Evolutionary conservation across 345 rosid species (phyloP), one percentile per base, ranked within the genome.

Genomic region (Aquilaria sinensis): DNA sequence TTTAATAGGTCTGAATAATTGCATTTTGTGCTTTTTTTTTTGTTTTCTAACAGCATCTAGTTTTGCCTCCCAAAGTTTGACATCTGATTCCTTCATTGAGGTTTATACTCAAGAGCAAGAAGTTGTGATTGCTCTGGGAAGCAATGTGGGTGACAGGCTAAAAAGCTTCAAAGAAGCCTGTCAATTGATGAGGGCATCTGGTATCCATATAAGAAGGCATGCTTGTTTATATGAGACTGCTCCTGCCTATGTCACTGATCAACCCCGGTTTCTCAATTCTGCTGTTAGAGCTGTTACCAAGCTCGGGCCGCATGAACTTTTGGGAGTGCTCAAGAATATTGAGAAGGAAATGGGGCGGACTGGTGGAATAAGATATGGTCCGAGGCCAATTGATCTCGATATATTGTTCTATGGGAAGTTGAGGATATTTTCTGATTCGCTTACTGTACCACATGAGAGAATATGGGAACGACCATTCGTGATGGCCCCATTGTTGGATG

Each of bases 381-480:
- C 96, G 15, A 81, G 98, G 69, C 96, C 92, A 1, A 83, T 90
- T 58, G 98, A 93, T 71, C 78, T 93, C 69, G 98, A 93, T 53
- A 88, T 93, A 59, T 65, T 93, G 78, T 93, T 93, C 65, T 90
- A 88, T 37, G 97, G 97, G 9, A 86, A 79, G 73, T 74, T 80
- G 57, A 85, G 73, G 58, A 55, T 90, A 45, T 41, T 51, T 69
- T 93, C 97, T 12, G 90, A 84, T 53, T 60, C 50, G 23, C 88
- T 90, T 31, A 65, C 79, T 7, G 75, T 90, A 51, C 97, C 98
- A 4, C 98, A 93, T 34, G 85, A 82, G 84, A 81, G 96, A 73
- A 85, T 93, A 43, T 88, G 87, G 86, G 97, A 93, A 81, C 82
- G 98, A 56, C 86, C 95, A 15, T 93, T 93, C 80, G 97, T 90